These are phyloP conservation scores for Neurospora sp. DNA, from an alignment of 495 filamentous ascomycete species.

Conservation along the genomic window DNA sequence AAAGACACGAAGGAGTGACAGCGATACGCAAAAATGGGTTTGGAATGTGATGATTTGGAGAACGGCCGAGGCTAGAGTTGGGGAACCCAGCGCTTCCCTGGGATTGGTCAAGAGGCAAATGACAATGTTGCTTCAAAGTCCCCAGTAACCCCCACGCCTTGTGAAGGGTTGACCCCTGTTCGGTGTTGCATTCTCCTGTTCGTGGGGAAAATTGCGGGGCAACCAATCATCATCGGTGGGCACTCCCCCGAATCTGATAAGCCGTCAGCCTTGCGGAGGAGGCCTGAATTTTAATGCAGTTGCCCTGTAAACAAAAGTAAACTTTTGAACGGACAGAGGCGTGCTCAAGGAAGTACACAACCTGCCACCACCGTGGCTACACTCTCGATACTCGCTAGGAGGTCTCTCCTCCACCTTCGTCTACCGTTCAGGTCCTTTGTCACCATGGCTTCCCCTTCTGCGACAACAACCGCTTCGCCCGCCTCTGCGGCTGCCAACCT, in stretches of 20 bases:
- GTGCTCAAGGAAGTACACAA: background rate
- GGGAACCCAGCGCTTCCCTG: background rate
- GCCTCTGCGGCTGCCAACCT: background rate
- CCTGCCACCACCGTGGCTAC: background rate
- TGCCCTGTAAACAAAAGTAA: background rate
- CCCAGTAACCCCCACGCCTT: background rate
- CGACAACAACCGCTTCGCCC: background rate
- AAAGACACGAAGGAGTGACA: background rate
- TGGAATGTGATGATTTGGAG: background rate
- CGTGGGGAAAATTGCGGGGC: background rate
- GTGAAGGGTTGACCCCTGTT: background rate
- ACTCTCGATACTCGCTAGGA: background rate
- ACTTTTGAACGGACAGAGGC: background rate
- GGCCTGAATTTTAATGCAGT: constrained; percentile 5
- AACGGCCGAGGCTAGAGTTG: background rate
- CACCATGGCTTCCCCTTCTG: constrained; percentile 10
- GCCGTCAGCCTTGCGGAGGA: constrained; percentile 10
- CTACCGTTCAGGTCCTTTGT: background rate
- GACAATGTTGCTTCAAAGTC: background rate
- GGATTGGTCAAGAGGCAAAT: background rate
- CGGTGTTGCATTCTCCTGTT: background rate
- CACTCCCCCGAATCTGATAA: background rate
- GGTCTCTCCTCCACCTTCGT: background rate
- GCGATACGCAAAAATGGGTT: background rate
- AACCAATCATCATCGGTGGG: background rate